Evolutionary conservation across 371 early-diverging fungal genomes (phyloP).

Genomic region (Sporodiniella umbellata): DNA sequence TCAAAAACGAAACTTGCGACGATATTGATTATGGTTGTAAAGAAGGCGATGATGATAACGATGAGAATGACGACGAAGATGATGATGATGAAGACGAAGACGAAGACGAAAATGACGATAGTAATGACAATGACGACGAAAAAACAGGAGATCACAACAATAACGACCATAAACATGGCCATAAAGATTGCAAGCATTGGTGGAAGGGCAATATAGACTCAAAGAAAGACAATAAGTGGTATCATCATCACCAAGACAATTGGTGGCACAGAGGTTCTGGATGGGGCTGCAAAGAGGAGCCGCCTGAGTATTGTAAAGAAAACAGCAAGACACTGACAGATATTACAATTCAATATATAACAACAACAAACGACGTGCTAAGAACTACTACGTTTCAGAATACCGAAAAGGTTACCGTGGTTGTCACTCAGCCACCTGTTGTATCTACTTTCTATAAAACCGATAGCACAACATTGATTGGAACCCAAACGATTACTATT

Average conservation of each 20-base stretch:
- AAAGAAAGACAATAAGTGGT: neutral
- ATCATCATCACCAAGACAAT: neutral
- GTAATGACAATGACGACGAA: constrained; percentile 26
- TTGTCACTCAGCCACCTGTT: neutral
- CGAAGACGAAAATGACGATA: constrained; percentile 23
- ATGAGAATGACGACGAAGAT: neutral
- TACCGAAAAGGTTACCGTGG: neutral
- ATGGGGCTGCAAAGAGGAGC: neutral
- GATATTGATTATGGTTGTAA: constrained; percentile 2
- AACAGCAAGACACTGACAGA: neutral
- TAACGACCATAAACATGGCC: neutral
- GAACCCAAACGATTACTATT: neutral
- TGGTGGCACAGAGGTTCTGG: constrained; percentile 3
- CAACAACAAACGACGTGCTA: neutral
- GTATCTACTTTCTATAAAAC: neutral
- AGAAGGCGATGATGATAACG: neutral
- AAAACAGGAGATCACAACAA: constrained; percentile 10
- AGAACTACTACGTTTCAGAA: neutral
- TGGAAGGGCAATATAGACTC: neutral
- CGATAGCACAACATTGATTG: neutral
- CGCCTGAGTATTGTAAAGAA: neutral
- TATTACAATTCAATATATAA: neutral
- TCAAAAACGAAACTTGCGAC: neutral
- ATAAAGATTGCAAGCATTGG: constrained; percentile 1
- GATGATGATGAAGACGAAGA: neutral